phyloP scores from a whole-genome alignment of 129 eudicot species.

The Rutidosis leptorrhynchoides region DNA sequence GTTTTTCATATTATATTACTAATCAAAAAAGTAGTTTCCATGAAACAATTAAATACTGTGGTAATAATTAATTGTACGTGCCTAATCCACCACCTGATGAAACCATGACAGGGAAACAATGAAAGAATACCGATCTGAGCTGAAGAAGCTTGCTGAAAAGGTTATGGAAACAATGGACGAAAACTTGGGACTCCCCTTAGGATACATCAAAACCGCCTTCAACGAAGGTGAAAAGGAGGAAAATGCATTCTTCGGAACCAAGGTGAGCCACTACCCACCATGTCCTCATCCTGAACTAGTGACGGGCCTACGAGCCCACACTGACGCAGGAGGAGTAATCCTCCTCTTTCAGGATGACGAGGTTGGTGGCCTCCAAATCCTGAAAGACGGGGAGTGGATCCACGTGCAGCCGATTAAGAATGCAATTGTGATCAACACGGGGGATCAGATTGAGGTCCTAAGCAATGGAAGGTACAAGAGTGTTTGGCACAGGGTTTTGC shows the following conservation, averaged over 20 bases:
- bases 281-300: conserved; percentile 58
- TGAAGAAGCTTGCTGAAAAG: conserved; percentile 56
- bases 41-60: too few relatives aligned
- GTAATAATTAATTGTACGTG: too few relatives aligned
- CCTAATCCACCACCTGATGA: too few relatives aligned
- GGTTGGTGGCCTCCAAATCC: conserved; percentile 54
- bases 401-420: conserved; percentile 61
- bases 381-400: conserved; percentile 59
- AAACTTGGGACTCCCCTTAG: conserved; percentile 67
- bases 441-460: conserved; percentile 67
- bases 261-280: conserved; percentile 81
- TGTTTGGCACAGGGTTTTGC: conserved; percentile 62
- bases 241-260: conserved; percentile 60
- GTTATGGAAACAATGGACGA: conserved; percentile 76
- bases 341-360: conserved; percentile 68
- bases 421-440: conserved; percentile 58
- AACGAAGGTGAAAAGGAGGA: conserved; percentile 40
- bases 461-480: conserved; percentile 74
- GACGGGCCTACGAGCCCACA: conserved; percentile 67
- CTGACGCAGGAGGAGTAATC: conserved; percentile 71
- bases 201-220: conserved; percentile 67
- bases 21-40: too few relatives aligned
- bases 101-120: conserved; percentile 64
- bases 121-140: conserved; percentile 56
- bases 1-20: background rate